Conservation (phyloP, 2,329 filamentous ascomycete genomes). For the Fusarium camptoceras region DNA sequence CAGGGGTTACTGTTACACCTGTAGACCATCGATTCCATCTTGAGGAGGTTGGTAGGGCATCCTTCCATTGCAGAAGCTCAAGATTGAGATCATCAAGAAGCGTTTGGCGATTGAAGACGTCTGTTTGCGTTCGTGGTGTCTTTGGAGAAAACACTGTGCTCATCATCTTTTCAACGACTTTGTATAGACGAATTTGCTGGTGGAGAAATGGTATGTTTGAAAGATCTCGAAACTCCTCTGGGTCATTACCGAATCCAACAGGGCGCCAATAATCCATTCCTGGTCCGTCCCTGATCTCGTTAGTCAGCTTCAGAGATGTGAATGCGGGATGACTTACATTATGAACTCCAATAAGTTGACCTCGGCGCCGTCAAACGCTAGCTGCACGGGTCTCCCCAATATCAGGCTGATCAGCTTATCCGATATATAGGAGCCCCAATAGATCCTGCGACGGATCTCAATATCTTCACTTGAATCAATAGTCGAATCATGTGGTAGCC, state of each 20-base stretch:
- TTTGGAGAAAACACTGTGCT: not conserved
- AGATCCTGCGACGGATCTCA: not conserved
- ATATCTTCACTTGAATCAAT: constrained; percentile 1
- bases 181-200: constrained; percentile 6
- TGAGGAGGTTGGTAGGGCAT: not conserved
- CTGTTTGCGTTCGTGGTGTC: not conserved
- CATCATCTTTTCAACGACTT: constrained; percentile 10
- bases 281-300: not conserved
- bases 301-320: not conserved
- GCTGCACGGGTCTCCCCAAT: not conserved
- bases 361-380: not conserved
- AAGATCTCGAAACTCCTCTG: not conserved
- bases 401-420: constrained; percentile 3
- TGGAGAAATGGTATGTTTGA: constrained; percentile 12
- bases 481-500: constrained; percentile 2
- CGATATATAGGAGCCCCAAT: constrained; percentile 8
- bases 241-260: not conserved
- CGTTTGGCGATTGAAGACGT: not conserved
- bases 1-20: not conserved
- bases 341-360: not conserved
- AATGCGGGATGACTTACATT: not conserved
- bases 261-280: constrained; percentile 6
- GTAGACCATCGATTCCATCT: constrained; percentile 7
- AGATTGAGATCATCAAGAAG: not conserved
- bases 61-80: not conserved